Evolutionary conservation across 495 filamentous ascomycete genomes (phyloP).

Genomic region (Xylaria telfairii): DNA sequence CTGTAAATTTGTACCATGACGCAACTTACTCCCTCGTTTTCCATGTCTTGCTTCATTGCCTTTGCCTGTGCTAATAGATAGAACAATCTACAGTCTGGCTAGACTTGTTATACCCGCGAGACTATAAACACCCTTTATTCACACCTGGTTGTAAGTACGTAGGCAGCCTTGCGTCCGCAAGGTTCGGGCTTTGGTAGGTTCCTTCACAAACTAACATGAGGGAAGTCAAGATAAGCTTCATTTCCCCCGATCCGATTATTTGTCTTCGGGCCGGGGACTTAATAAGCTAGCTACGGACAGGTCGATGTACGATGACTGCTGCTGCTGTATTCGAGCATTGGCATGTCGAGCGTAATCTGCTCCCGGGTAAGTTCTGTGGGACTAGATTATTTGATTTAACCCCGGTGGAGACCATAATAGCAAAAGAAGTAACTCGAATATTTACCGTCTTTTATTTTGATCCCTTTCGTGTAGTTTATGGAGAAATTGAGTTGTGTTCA

Average conservation of each 20-base stretch:
- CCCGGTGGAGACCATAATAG: background rate
- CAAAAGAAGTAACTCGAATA: background rate
- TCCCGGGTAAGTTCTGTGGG: background rate
- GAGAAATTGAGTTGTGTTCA: background rate
- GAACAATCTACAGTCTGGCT: background rate
- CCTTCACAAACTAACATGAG: background rate
- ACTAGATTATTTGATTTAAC: background rate
- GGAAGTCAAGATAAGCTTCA: background rate
- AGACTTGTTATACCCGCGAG: background rate
- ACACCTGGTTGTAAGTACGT: background rate
- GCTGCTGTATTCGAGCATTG: background rate
- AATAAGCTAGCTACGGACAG: background rate
- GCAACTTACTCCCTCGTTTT: background rate
- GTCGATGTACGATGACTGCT: background rate
- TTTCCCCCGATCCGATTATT: background rate
- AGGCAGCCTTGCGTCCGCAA: too few relatives aligned
- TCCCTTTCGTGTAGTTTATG: background rate
- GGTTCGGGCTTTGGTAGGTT: background rate
- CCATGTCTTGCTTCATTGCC: background rate
- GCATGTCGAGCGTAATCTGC: background rate
- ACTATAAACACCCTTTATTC: background rate
- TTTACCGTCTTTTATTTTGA: background rate
- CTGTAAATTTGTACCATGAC: constrained; percentile 22
- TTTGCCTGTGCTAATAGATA: background rate
- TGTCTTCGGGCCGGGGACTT: background rate